phyloP scores from a whole-genome alignment of 2,329 filamentous ascomycete species.

The Pseudogymnoascus sp. region DNA sequence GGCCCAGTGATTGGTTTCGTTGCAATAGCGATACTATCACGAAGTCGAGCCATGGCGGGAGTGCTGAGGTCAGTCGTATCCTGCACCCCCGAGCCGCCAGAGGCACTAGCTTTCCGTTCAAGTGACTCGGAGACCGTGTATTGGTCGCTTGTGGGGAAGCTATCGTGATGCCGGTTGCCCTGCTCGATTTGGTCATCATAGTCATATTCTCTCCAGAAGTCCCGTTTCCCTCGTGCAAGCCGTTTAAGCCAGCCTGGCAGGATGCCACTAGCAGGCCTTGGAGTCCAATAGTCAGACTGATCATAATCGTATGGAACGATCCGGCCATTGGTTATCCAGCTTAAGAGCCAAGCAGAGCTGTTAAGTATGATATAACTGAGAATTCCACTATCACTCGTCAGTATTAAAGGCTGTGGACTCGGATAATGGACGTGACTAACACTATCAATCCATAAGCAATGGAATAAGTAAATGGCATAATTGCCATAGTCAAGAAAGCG shows the following conservation, averaged over 20 bases:
- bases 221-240: constrained; percentile 55
- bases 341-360: constrained; percentile 58
- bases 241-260: constrained; percentile 66
- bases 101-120: neutral
- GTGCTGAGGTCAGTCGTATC: neutral
- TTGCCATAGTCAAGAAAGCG: constrained; percentile 71
- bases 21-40: neutral
- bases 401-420: neutral
- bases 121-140: neutral
- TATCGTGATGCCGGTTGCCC: neutral
- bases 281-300: constrained; percentile 73
- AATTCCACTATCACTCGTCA: constrained; percentile 44
- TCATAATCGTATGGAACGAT: constrained; percentile 68
- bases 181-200: neutral
- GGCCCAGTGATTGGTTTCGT: neutral
- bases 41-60: constrained; percentile 1
- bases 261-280: constrained; percentile 65
- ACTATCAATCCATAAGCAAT: constrained; percentile 80
- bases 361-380: constrained; percentile 72
- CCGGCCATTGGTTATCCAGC: constrained; percentile 56
- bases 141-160: neutral
- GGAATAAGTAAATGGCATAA: constrained; percentile 87
- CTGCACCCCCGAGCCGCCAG: neutral
- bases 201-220: constrained; percentile 55
- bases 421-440: neutral